Percentiles rank a stretch among this genome's conserved stretches.
These are phyloP conservation scores for Debaryomyces fabryi DNA, from an alignment of 1,139 yeast species.

Conservation along the genomic window DNA sequence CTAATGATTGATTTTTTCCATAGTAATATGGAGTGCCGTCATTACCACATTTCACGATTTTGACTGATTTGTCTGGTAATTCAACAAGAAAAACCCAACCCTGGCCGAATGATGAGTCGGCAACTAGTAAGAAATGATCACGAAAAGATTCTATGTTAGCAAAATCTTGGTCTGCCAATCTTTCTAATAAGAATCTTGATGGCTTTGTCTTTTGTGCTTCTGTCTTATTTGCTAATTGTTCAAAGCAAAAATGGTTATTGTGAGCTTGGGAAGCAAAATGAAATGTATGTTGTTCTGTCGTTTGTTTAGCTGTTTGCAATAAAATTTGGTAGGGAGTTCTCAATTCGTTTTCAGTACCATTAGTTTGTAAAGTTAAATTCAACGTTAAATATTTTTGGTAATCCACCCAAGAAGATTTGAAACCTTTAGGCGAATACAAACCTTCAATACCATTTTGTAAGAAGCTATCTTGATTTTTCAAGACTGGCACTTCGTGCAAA, in stretches of 20 bases:
- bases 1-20: constrained; percentile 73
- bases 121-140: constrained; percentile 54
- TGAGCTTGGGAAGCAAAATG: constrained; percentile 91
- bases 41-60: constrained; percentile 67
- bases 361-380: constrained; percentile 72
- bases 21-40: constrained; percentile 91
- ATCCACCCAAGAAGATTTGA: constrained; percentile 75
- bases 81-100: constrained; percentile 94
- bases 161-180: constrained; percentile 40
- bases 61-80: constrained; percentile 64
- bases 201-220: constrained; percentile 45
- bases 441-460: constrained; percentile 65
- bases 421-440: constrained; percentile 68
- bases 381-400: constrained; percentile 72
- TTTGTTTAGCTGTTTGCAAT: constrained; percentile 69
- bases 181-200: constrained; percentile 50
- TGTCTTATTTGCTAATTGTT: constrained; percentile 53
- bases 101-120: constrained; percentile 60
- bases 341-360: constrained; percentile 79
- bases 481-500: constrained; percentile 68
- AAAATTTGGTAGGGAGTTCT: constrained; percentile 78
- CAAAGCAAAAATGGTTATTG: constrained; percentile 87
- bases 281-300: constrained; percentile 71
- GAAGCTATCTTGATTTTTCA: constrained; percentile 46
- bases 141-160: constrained; percentile 55